Evolutionary conservation across 805 yeast genomes (phyloP), one percentile per base, ranked within the genome.

Genomic region (Dipodascus geniculatus): DNA sequence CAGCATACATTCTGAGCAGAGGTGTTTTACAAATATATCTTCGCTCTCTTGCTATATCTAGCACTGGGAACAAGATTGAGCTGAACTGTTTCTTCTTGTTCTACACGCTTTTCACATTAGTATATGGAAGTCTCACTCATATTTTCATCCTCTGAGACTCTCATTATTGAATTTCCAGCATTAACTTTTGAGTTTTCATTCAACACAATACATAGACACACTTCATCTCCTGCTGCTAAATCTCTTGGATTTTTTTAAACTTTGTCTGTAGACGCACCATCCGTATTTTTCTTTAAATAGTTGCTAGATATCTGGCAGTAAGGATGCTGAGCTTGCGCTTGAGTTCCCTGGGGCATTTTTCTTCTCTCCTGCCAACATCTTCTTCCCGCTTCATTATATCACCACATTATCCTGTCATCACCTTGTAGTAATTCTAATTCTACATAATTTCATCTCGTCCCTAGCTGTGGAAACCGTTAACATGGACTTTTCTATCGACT

Each of bases 401-500:
- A n/a, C n/a, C n/a, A n/a, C n/a, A n/a, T n/a, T n/a, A n/a, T n/a
- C n/a, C n/a, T n/a, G n/a, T n/a, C n/a, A n/a, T n/a, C n/a, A n/a
- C n/a, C n/a, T n/a, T n/a, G n/a, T n/a, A n/a, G n/a, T n/a, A n/a
- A n/a, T n/a, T n/a, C n/a, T n/a, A n/a, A n/a, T n/a, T n/a, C n/a
- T n/a, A n/a, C n/a, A n/a, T n/a, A n/a, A n/a, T n/a, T n/a, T n/a
- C n/a, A n/a, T n/a, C n/a, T n/a, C n/a, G n/a, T n/a, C n/a, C n/a
- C n/a, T n/a, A n/a, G n/a, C n/a, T n/a, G n/a, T n/a, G n/a, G n/a
- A n/a, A n/a, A n/a, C n/a, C n/a, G 11, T 28, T 28, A 28, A 6
- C 33, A 71, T 77, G 75, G 81, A 78, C 55, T 71, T 77, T 50
- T 68, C 79, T 2, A 70, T 78, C 23, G 81, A 82, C 2, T 64